phyloP scores from a whole-genome alignment of 2,329 filamentous ascomycete genomes.

The Fusarium domesticum region DNA sequence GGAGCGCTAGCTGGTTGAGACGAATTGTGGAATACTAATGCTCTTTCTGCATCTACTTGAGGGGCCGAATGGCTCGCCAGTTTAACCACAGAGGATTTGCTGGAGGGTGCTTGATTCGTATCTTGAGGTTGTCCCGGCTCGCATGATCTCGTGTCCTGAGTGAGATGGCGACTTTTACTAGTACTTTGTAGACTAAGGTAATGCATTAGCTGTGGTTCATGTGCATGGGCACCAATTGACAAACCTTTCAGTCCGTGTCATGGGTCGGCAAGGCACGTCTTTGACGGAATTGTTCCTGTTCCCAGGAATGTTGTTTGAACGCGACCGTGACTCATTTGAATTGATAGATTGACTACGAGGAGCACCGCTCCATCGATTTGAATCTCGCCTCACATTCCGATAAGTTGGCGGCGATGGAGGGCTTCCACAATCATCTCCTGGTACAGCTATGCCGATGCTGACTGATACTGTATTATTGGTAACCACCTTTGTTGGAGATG shows the following conservation, averaged over 20 bases:
- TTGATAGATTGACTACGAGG: constrained; percentile 18
- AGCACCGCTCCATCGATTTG: constrained; percentile 9
- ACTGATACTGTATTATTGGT: constrained; percentile 12
- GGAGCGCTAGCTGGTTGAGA: constrained; percentile 16
- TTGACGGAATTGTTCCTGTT: constrained; percentile 15
- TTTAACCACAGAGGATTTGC: constrained; percentile 13
- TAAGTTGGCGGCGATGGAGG: constrained; percentile 13
- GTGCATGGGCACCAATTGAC: constrained; percentile 8
- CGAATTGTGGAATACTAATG: too few relatives aligned
- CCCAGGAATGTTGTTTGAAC: constrained; percentile 14
- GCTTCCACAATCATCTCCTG: constrained; percentile 13
- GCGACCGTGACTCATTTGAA: constrained; percentile 18
- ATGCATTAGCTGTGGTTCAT: constrained; percentile 17
- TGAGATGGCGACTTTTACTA: constrained; percentile 13
- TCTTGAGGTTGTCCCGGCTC: constrained; percentile 17
- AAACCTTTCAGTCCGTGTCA: constrained; percentile 25
- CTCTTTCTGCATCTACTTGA: constrained; percentile 18
- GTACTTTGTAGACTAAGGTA: constrained; percentile 16
- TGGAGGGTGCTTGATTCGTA: constrained; percentile 13
- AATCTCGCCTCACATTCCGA: constrained; percentile 17
- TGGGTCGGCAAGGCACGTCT: constrained; percentile 14
- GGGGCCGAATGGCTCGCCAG: constrained; percentile 10
- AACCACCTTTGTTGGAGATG: constrained; percentile 14
- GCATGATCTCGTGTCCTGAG: constrained; percentile 17
- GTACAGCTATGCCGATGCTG: constrained; percentile 21